Evolutionary conservation across 2,329 filamentous ascomycete species (phyloP).

Genomic region (Ophiostoma himal-ulmi): DNA sequence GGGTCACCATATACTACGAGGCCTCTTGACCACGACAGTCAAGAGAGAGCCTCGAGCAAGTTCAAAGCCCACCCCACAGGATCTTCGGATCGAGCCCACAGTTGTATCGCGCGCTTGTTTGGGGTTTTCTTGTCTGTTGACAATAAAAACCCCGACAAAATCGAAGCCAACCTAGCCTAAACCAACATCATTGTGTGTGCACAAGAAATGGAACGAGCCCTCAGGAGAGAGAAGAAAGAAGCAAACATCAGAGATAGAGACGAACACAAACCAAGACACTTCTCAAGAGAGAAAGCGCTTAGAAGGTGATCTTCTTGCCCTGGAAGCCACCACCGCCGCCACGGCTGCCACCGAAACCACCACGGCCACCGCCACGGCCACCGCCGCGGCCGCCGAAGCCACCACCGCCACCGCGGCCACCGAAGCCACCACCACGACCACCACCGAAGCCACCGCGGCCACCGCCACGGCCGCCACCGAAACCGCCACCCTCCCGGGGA

Average conservation of each 20-base stretch:
- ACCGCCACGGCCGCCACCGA: slow-evolving; percentile 37
- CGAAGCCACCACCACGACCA: slow-evolving; percentile 48
- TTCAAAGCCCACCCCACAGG: slow-evolving; percentile 25
- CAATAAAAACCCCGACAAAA: neutral
- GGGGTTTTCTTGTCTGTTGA: neutral
- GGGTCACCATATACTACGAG: slow-evolving; percentile 17
- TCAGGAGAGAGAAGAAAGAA: slow-evolving; percentile 30
- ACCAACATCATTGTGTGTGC: slow-evolving; percentile 30
- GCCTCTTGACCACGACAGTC: neutral
- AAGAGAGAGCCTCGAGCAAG: slow-evolving; percentile 5
- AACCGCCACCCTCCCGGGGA: slow-evolving; percentile 51
- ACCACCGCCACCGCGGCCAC: slow-evolving; percentile 45
- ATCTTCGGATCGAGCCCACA: slow-evolving; percentile 32
- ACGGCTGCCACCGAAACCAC: slow-evolving; percentile 52
- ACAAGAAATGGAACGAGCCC: slow-evolving; percentile 33
- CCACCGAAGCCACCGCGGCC: slow-evolving; percentile 36
- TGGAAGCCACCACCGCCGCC: slow-evolving; percentile 60
- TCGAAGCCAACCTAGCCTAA: slow-evolving; percentile 49
- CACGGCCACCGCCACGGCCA: slow-evolving; percentile 47
- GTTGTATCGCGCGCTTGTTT: slow-evolving; percentile 41
- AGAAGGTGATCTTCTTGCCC: slow-evolving; percentile 68
- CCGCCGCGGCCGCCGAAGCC: slow-evolving; percentile 46
- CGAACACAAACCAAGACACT: neutral
- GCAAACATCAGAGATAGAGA: neutral
- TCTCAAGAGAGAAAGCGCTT: slow-evolving; percentile 26